Percentiles rank a stretch among this genome's conserved stretches.
phyloP scores from a whole-genome alignment of 164 flowering plant species.

The Vitis labrusca region DNA sequence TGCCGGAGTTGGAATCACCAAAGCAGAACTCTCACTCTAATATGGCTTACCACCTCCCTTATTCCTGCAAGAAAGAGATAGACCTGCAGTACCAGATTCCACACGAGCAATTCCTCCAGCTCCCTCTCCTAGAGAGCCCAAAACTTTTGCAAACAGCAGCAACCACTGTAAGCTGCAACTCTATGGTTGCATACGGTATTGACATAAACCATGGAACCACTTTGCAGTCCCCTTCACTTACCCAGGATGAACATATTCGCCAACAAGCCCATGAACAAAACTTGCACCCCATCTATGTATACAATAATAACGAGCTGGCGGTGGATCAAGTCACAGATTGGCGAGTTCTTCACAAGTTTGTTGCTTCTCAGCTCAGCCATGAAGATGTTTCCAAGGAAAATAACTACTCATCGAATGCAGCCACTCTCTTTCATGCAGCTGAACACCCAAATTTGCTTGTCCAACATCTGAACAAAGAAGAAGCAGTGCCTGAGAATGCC shows the following conservation, averaged over 20 bases:
- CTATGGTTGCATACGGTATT: conserved; percentile 17
- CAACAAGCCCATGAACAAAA: conserved; percentile 17
- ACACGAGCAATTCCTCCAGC: conserved; percentile 46
- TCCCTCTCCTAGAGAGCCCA: conserved; percentile 63
- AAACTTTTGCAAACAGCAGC: conserved; percentile 26
- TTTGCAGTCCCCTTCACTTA: conserved; percentile 20
- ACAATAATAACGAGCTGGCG: conserved; percentile 15
- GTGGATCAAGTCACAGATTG: conserved; percentile 52
- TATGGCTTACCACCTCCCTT: conserved; percentile 11
- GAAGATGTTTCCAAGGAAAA: conserved; percentile 38
- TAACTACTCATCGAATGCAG: conserved; percentile 10
- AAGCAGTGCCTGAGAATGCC: conserved; percentile 20
- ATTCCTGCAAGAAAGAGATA: conserved; percentile 49
- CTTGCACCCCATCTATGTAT: conserved; percentile 6
- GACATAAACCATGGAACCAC: conserved; percentile 25
- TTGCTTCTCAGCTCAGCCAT: conserved; percentile 65
- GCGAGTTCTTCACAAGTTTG: conserved; percentile 64
- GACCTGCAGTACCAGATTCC: conserved; percentile 29
- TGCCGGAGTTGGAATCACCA: conserved; percentile 48
- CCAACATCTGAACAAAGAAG: conserved; percentile 20
- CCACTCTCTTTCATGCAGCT: conserved; percentile 1
- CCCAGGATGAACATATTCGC: conserved; percentile 21
- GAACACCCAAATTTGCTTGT: conserved; percentile 4
- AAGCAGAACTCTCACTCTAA: conserved; percentile 26
- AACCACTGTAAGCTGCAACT: conserved; percentile 10